Evolutionary conservation across 805 yeast species (phyloP), one percentile per base, ranked within the genome.

Genomic region (Yarrowia divulgata): DNA sequence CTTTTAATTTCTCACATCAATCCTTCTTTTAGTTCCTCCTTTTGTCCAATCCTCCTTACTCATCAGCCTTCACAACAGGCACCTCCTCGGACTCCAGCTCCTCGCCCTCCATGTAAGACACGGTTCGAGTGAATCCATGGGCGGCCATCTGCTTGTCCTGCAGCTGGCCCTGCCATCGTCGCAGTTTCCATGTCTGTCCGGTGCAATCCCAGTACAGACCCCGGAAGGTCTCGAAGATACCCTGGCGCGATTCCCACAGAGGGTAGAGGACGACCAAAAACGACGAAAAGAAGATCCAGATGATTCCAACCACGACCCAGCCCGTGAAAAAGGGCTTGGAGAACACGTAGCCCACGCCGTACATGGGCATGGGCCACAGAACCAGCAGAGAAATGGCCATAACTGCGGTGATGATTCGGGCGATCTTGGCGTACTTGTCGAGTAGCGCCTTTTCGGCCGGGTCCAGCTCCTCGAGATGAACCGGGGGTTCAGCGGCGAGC

Each of bases 291-390:
- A 90, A 91, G 43, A 91, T 80, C 97, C 97, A 92, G 70, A 91
- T 86, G 67, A 93, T 86, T 70, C 89, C 87, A 39, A 92, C 96
- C 45, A 84, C 86, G 62, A 93, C 85, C 97, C 97, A 93, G 55
- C 97, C 97, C 8, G 95, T 90, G 79, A 92, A 93, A 80, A 91
- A 91, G 69, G 77, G 79, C 77, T 85, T 88, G 67, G 91, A 86
- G 79, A 92, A 93, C 49, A 92, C 82, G 75, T 92, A 92, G 3
- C 85, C 83, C 5, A 89, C 76, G 40, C 97, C 97, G 77, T 89
- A 92, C 95, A 93, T 89, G 72, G 97, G 97, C 92, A 92, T 90
- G 74, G 97, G 97, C 95, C 96, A 91, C 39, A 92, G 75, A 43
- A 93, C 84, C 40, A 92, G 79, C 63, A 92, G 80, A 58, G 88